These are phyloP conservation scores for Agroathelia rolfsii DNA, from an alignment of 1,284 basidiomycete species.

Conservation along the genomic window DNA sequence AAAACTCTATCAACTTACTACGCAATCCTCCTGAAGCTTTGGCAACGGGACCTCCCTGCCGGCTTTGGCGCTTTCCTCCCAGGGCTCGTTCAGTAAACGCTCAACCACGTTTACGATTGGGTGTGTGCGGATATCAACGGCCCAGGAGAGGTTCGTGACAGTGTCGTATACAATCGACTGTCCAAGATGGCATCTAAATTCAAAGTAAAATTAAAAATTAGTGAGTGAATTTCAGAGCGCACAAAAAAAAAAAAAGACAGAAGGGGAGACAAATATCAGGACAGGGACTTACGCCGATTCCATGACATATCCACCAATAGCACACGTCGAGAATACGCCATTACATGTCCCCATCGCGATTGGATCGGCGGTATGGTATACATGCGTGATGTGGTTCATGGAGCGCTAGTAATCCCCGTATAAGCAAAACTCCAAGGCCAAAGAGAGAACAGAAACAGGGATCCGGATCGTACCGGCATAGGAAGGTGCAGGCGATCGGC, in stretches of 20 bases:
- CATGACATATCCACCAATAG: conserved; percentile 69
- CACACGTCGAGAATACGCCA: conserved; percentile 64
- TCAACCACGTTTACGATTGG: conserved; percentile 79
- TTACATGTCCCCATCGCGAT: conserved; percentile 80
- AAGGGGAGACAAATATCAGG: background rate
- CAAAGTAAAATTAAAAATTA: conserved; percentile 3
- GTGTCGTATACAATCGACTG: conserved; percentile 86
- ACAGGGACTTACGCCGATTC: conserved; percentile 45
- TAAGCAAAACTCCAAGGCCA: conserved; percentile 5
- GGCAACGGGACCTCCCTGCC: conserved; percentile 54
- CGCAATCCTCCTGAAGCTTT: conserved; percentile 44
- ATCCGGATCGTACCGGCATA: conserved; percentile 41
- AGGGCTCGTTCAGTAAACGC: conserved; percentile 65
- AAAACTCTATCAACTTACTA: conserved; percentile 32
- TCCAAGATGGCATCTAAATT: conserved; percentile 82
- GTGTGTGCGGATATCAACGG: conserved; percentile 74
- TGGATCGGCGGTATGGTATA: conserved; percentile 84
- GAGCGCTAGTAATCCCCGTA: conserved; percentile 38
- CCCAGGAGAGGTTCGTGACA: conserved; percentile 76
- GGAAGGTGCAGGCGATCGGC: conserved; percentile 85
- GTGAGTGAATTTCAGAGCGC: conserved; percentile 2
- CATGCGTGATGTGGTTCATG: conserved; percentile 66
- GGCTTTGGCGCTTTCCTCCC: conserved; percentile 49
- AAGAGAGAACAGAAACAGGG: conserved; percentile 2
- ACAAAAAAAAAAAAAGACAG: conserved; percentile 16